These are phyloP conservation scores for Dioscorea dumetorum DNA, from an alignment of 106 monocot genomes.

Conservation along the genomic window DNA sequence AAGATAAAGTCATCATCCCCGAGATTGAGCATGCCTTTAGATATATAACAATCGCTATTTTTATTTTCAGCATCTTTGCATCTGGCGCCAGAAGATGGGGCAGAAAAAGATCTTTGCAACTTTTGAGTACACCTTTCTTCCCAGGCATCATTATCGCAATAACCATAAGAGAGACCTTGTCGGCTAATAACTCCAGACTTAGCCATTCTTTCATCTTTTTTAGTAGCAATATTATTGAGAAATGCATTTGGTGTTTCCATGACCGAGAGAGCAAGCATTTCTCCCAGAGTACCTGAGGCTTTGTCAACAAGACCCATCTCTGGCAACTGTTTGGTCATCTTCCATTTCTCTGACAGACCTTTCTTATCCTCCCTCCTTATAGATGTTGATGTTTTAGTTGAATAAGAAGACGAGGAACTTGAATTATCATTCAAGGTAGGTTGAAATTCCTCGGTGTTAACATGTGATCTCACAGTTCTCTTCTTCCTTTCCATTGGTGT, in stretches of 20 bases:
- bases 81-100: constrained; percentile 29
- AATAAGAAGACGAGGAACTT: constrained; percentile 29
- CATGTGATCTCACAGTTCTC: neutral
- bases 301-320: constrained; percentile 12
- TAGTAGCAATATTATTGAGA: neutral
- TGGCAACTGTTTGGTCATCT: constrained; percentile 23
- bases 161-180: constrained; percentile 28
- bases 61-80: constrained; percentile 14
- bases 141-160: constrained; percentile 38
- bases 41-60: constrained; percentile 21
- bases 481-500: constrained; percentile 2
- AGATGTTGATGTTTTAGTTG: constrained; percentile 38
- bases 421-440: constrained; percentile 13
- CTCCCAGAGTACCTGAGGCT: constrained; percentile 48
- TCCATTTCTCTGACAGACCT: constrained; percentile 50
- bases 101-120: constrained; percentile 47
- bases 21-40: constrained; percentile 35
- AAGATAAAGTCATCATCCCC: constrained; percentile 17
- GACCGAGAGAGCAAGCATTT: constrained; percentile 67
- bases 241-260: constrained; percentile 18
- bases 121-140: constrained; percentile 29
- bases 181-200: constrained; percentile 8
- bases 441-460: constrained; percentile 2
- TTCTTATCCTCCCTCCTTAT: constrained; percentile 64
- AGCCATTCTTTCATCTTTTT: constrained; percentile 9